Conservation (phyloP, 2,329 filamentous ascomycete genomes). For the Aureobasidium sp. region DNA sequence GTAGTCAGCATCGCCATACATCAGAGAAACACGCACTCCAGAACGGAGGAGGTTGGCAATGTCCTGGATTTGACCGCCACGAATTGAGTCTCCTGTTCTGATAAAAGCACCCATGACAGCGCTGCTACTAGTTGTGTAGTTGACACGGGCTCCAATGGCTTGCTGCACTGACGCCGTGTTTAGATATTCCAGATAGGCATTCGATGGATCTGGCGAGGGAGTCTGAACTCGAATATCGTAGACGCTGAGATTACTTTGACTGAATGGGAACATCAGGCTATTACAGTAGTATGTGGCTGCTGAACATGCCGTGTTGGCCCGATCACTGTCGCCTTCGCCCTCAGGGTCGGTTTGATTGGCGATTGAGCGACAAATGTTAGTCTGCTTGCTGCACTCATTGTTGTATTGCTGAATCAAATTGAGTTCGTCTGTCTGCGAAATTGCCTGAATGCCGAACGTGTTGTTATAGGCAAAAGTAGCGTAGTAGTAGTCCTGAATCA, state of each 20-base stretch:
- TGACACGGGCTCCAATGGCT: constrained; percentile 43
- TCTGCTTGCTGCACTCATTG: constrained; percentile 43
- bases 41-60: constrained; percentile 33
- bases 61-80: constrained; percentile 31
- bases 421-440: constrained; percentile 44
- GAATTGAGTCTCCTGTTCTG: constrained; percentile 36
- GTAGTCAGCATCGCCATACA: constrained; percentile 57
- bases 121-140: constrained; percentile 36
- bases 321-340: constrained; percentile 24
- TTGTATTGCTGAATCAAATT: constrained; percentile 36
- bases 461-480: constrained; percentile 53
- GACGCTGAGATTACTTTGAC: constrained; percentile 23
- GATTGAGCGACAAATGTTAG: constrained; percentile 26
- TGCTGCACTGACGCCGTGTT: constrained; percentile 38
- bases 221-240: constrained; percentile 38
- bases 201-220: constrained; percentile 29
- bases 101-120: constrained; percentile 35
- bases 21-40: constrained; percentile 52
- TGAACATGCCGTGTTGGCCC: constrained; percentile 25
- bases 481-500: constrained; percentile 51
- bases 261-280: constrained; percentile 16
- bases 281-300: constrained; percentile 19
- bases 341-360: constrained; percentile 25
- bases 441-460: constrained; percentile 53
- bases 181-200: constrained; percentile 42